Conservation (phyloP, 202 grass and related monocot species). For the Dendrocalamus latiflorus region DNA sequence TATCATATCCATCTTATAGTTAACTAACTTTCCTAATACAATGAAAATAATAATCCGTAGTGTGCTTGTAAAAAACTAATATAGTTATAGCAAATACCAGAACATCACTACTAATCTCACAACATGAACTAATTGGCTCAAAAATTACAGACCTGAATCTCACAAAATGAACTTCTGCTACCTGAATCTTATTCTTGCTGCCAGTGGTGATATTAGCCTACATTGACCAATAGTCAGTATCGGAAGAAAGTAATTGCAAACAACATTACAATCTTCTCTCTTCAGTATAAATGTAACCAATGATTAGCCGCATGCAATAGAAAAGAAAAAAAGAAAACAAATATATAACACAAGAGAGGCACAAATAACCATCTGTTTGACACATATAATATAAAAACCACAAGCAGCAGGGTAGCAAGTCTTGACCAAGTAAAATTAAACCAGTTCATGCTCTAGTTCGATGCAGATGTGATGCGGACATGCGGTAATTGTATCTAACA, state of each 20-base stretch:
- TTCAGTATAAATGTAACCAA: background rate
- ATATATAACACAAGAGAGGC: background rate
- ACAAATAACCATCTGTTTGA: background rate
- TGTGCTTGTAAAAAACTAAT: too few species aligned
- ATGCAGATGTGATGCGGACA: background rate
- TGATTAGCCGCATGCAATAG: background rate
- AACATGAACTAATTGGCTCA: too few species aligned
- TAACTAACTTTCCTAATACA: too few species aligned
- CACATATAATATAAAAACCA: background rate
- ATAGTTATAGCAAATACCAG: too few species aligned
- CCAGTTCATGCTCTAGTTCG: background rate
- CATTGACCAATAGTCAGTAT: too few species aligned
- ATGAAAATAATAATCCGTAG: too few species aligned
- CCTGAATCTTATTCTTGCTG: too few species aligned
- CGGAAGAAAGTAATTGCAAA: slow-evolving; percentile 28
- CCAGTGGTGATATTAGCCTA: too few species aligned
- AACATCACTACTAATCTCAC: too few species aligned
- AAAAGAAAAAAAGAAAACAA: background rate
- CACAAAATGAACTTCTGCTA: too few species aligned
- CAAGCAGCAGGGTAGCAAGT: background rate
- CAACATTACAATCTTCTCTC: background rate
- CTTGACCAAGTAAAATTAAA: background rate
- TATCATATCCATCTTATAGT: too few species aligned
- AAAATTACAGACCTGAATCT: too few species aligned
- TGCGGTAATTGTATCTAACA: background rate